Percentiles rank a stretch among this genome's conserved stretches.
These are phyloP conservation scores for Teratosphaeria zuluensis DNA, from an alignment of 2,329 filamentous ascomycete genomes.

Conservation along the genomic window DNA sequence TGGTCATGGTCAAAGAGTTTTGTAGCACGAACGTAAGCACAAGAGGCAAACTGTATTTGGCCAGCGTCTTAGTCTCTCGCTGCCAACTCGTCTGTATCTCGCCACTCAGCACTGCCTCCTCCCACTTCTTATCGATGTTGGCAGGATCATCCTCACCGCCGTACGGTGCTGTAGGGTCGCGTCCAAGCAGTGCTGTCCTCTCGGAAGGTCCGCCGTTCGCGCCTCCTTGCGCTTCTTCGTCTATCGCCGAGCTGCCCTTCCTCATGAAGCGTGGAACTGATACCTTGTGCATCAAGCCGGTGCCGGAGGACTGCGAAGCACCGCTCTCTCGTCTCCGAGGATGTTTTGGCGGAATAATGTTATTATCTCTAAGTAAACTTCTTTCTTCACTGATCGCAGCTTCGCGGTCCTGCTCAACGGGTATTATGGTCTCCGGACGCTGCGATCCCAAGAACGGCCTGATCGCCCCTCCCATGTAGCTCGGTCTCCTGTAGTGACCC, in stretches of 20 bases:
- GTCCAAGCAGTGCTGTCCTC: conserved; percentile 38
- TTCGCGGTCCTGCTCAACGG: conserved; percentile 41
- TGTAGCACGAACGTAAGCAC: conserved; percentile 42
- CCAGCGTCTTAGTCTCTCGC: conserved; percentile 73
- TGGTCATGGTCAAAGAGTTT: conserved; percentile 38
- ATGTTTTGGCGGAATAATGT: conserved; percentile 46
- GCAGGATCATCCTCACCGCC: conserved; percentile 43
- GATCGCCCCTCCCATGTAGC: conserved; percentile 62
- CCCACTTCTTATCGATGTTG: conserved; percentile 65
- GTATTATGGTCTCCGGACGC: conserved; percentile 34
- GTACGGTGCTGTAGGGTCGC: conserved; percentile 27
- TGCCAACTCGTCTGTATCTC: conserved; percentile 85
- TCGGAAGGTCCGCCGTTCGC: conserved; percentile 27
- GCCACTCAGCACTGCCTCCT: conserved; percentile 71
- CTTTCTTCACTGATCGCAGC: conserved; percentile 48
- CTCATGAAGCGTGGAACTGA: conserved; percentile 9
- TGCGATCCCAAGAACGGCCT: conserved; percentile 59
- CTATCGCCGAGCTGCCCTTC: conserved; percentile 22
- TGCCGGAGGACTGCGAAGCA: conserved; percentile 9
- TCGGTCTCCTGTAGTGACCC: conserved; percentile 65
- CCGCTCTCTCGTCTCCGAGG: conserved; percentile 25
- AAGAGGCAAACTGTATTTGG: conserved; percentile 33
- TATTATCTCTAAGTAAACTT: conserved; percentile 49
- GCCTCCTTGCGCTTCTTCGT: conserved; percentile 14
- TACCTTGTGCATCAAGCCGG: conserved; percentile 8